A percentile compares a stretch with the other conserved stretches of the same genome.
Evolutionary conservation across 225 moss, liverwort and hornwort genomes (phyloP).

Genomic region (Takakia lepidozioides): DNA sequence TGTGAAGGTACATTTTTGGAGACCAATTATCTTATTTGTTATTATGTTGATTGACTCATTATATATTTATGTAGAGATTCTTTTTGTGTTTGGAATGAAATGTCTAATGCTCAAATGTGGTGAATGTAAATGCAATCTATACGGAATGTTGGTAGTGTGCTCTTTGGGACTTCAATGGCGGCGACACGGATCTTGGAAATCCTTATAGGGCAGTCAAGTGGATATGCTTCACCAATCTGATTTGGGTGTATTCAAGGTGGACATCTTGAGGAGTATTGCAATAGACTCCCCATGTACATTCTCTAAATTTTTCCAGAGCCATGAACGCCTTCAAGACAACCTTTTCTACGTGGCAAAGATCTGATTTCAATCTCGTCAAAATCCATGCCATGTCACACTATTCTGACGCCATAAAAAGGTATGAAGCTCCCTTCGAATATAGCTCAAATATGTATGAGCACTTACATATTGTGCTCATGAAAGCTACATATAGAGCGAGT

Average conservation of each 20-base stretch:
- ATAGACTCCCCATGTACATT: too few species aligned
- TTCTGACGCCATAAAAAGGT: background rate
- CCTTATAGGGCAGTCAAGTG: background rate
- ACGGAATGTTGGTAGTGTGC: too few species aligned
- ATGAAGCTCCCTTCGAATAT: background rate
- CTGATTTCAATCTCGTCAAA: background rate
- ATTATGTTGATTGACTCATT: too few species aligned
- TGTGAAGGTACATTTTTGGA: too few species aligned
- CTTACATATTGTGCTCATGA: background rate
- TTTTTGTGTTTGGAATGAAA: too few species aligned
- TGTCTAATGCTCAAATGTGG: too few species aligned
- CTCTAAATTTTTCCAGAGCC: too few species aligned
- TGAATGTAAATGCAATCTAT: too few species aligned
- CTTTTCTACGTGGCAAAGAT: background rate
- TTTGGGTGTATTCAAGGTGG: conserved; percentile 2
- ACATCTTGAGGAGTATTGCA: conserved; percentile 1
- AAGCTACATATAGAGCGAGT: background rate
- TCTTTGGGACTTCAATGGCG: conserved; percentile 5
- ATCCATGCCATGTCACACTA: background rate
- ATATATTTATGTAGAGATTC: too few species aligned
- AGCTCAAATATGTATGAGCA: conserved; percentile 3
- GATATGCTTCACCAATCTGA: conserved; percentile 8
- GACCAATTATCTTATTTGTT: too few species aligned
- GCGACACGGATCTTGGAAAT: conserved; percentile 1
- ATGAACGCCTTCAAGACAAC: too few species aligned